Base-by-base conservation (phyloP, 2,329 filamentous ascomycete genomes). In the Sclerotinia subarctica region DNA sequence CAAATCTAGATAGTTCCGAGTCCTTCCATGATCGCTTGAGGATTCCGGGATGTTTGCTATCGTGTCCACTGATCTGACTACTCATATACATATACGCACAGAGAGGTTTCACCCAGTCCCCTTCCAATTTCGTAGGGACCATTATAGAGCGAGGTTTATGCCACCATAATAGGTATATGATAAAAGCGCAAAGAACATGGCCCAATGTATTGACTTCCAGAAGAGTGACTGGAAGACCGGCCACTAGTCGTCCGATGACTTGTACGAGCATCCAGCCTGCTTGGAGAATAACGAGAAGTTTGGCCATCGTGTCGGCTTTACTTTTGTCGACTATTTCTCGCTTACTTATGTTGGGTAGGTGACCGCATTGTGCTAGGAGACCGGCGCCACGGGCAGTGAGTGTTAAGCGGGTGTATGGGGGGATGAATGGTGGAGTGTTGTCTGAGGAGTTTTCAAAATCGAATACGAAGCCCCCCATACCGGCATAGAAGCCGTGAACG, bases 201-300 rank as follows among this genome's bases (percentile, higher is more conserved):
- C 71, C 67, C 6, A 76, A 24, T 3, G 73, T 75, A 52, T 76
- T 73, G n/a, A 76, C 56, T 60, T 76, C 75, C 8, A 76, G 60
- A 3, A 76, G 38, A 8, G 71, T 72, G 24, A 76, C 66, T 8
- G 75, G 72, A 42, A 76, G 70, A 2, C 66, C 58, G 5, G 49
- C 52, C 8, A 66, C 64, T 17, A 75, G 69, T 29, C 74, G 67
- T 32, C 60, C 69, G 26, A 73, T 58, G 19, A 70, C 69, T 68
- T 76, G 73, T 13, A 74, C 56, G 32, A 74, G 59, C 21, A 75
- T 69, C 68, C 72, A 76, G 11, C 59, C 68, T 1, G 72, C 74
- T 66, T 76, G 75, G 15, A 74, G 51, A 44, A 69, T 71, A 6
- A 75, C 74, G 13, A 76, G 44, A 17, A 68, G 56, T 65, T 76